Evolutionary conservation across 192 early-diverging fungal species (phyloP).

Genomic region (Backusella parvicylindrica): DNA sequence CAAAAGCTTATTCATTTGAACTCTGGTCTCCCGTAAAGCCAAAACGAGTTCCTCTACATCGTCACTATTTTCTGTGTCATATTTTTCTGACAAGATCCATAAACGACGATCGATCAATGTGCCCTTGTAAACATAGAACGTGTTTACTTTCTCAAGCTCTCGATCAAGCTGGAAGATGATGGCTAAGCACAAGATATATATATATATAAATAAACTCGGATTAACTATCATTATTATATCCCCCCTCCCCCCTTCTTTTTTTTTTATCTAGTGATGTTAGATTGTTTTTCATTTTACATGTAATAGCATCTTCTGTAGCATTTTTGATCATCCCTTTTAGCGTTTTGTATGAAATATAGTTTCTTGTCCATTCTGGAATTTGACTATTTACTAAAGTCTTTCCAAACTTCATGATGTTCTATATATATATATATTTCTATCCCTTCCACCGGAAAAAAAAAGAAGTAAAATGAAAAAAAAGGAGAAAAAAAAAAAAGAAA

Average conservation of each 20-base stretch:
- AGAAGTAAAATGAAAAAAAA: not conserved
- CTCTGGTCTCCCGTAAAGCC: slow-evolving; percentile 43
- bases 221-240: not conserved
- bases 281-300: slow-evolving; percentile 29
- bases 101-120: slow-evolving; percentile 69
- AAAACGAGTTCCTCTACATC: slow-evolving; percentile 32
- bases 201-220: not conserved
- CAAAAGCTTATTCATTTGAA: slow-evolving; percentile 42
- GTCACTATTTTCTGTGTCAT: not conserved
- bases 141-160: slow-evolving; percentile 82
- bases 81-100: slow-evolving; percentile 55
- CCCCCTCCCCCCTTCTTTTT: too few species aligned
- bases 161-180: slow-evolving; percentile 82
- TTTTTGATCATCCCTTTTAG: slow-evolving; percentile 78
- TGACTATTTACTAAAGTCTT: slow-evolving; percentile 48
- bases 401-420: slow-evolving; percentile 49
- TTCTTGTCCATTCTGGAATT: slow-evolving; percentile 51
- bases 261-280: not conserved
- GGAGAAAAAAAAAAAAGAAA: not conserved
- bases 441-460: too few species aligned
- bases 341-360: slow-evolving; percentile 61
- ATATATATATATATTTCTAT: too few species aligned
- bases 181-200: slow-evolving; percentile 30
- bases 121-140: slow-evolving; percentile 76
- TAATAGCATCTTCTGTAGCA: slow-evolving; percentile 35